These are phyloP conservation scores for Pichia pseudocactophila DNA, from an alignment of 805 yeast species.

Conservation along the genomic window DNA sequence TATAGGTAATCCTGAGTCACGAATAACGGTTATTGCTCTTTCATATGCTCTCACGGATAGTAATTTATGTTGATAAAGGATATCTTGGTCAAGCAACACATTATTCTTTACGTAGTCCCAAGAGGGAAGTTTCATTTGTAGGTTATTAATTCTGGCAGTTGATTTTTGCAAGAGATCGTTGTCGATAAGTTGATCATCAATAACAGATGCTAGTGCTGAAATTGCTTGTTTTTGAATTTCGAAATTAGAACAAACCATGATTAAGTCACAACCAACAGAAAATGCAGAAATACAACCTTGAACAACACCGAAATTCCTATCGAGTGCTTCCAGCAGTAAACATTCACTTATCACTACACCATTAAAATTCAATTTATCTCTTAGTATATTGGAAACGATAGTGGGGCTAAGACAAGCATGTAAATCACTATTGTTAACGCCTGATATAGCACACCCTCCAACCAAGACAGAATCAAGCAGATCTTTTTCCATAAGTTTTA, in stretches of 20 bases:
- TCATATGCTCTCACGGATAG: constrained; percentile 40
- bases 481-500: constrained; percentile 34
- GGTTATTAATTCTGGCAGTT: constrained; percentile 33
- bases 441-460: constrained; percentile 59
- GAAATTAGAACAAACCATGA: constrained; percentile 51
- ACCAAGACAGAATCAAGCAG: constrained; percentile 48
- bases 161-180: constrained; percentile 33
- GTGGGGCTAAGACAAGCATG: constrained; percentile 55
- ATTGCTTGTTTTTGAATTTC: constrained; percentile 49
- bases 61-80: constrained; percentile 35
- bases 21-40: constrained; percentile 41
- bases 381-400: constrained; percentile 39
- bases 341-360: constrained; percentile 56
- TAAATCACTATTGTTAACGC: constrained; percentile 48
- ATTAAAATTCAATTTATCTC: constrained; percentile 42
- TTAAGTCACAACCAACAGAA: constrained; percentile 58
- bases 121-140: constrained; percentile 34
- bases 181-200: constrained; percentile 32
- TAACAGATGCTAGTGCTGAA: constrained; percentile 28
- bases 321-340: constrained; percentile 52
- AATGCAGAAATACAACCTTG: constrained; percentile 56
- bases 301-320: constrained; percentile 56
- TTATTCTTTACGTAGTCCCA: constrained; percentile 35
- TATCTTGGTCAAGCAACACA: constrained; percentile 25
- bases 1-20: constrained; percentile 48